Conservation (phyloP, 805 yeast species). For the Priceomyces castillae region DNA sequence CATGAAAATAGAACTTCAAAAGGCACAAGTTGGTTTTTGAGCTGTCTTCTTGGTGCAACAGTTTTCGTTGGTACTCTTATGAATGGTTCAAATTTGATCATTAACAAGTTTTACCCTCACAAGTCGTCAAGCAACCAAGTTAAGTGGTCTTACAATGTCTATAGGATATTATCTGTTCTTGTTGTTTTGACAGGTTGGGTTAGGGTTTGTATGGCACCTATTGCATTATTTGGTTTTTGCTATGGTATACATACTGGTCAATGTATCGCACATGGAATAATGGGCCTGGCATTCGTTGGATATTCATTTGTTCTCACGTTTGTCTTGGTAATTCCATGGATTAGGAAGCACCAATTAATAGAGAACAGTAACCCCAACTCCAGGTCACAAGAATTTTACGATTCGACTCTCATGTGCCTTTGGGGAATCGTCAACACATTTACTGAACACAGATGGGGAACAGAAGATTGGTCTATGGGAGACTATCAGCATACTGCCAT, state of each 20-base stretch:
- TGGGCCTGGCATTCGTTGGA: slow-evolving; percentile 84
- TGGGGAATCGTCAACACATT: slow-evolving; percentile 96
- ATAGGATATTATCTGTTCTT: slow-evolving; percentile 48
- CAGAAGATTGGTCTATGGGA: slow-evolving; percentile 84
- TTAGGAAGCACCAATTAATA: slow-evolving; percentile 45
- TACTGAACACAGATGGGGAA: slow-evolving; percentile 95
- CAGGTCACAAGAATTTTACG: slow-evolving; percentile 78
- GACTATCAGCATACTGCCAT: slow-evolving; percentile 94
- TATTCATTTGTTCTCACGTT: slow-evolving; percentile 72
- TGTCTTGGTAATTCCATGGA: slow-evolving; percentile 73
- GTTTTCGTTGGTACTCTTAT: slow-evolving; percentile 55
- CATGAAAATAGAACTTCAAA: slow-evolving; percentile 66
- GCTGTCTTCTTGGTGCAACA: slow-evolving; percentile 44
- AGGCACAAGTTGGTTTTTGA: slow-evolving; percentile 66
- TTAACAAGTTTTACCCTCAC: slow-evolving; percentile 32
- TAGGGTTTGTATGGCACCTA: slow-evolving; percentile 74
- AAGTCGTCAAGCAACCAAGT: slow-evolving; percentile 38
- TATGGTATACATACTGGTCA: slow-evolving; percentile 83
- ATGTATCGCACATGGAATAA: slow-evolving; percentile 94
- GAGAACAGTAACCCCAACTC: slow-evolving; percentile 15
- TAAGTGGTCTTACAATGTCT: slow-evolving; percentile 23
- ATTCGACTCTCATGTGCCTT: slow-evolving; percentile 70
- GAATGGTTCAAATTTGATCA: slow-evolving; percentile 49
- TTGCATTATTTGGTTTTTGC: slow-evolving; percentile 85
- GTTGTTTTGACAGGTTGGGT: slow-evolving; percentile 69